Percentiles rank a stretch among this genome's conserved stretches.
These are phyloP conservation scores for Chaetomium olivaceum DNA, from an alignment of 2,329 filamentous ascomycete species.

Conservation along the genomic window DNA sequence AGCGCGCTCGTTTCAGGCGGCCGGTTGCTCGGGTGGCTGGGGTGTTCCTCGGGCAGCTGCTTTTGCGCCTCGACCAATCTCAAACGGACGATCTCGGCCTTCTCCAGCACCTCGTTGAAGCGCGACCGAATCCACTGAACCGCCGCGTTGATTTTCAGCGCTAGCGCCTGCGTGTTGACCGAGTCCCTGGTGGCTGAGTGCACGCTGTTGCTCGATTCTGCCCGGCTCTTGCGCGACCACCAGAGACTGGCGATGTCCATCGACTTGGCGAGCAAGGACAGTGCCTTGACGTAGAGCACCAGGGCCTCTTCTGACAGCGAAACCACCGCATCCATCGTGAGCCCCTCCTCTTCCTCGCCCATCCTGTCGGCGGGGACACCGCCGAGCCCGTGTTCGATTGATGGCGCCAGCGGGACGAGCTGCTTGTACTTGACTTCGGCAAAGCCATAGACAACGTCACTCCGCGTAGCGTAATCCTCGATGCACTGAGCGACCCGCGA, in stretches of 20 bases:
- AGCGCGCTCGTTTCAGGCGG: slow-evolving; percentile 58
- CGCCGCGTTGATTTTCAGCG: slow-evolving; percentile 80
- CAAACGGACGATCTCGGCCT: slow-evolving; percentile 88
- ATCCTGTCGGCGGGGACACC: slow-evolving; percentile 58
- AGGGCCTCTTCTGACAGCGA: slow-evolving; percentile 90
- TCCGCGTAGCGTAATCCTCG: slow-evolving; percentile 88
- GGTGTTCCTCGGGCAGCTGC: slow-evolving; percentile 79
- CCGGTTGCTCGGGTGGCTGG: slow-evolving; percentile 80
- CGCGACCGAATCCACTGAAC: slow-evolving; percentile 93
- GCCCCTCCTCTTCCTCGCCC: slow-evolving; percentile 68
- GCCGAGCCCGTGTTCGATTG: slow-evolving; percentile 69
- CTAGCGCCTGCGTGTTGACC: slow-evolving; percentile 51
- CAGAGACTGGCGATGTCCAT: slow-evolving; percentile 94
- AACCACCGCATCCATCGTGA: slow-evolving; percentile 84
- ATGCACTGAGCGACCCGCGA: slow-evolving; percentile 74
- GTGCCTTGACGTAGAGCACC: slow-evolving; percentile 92
- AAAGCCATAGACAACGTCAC: slow-evolving; percentile 95
- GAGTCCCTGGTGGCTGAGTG: slow-evolving; percentile 45
- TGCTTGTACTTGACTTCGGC: slow-evolving; percentile 99
- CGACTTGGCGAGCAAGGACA: slow-evolving; percentile 85
- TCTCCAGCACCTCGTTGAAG: slow-evolving; percentile 97
- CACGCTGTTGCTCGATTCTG: slow-evolving; percentile 53
- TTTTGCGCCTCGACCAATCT: slow-evolving; percentile 86
- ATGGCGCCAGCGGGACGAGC: slow-evolving; percentile 84
- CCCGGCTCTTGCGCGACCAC: slow-evolving; percentile 80